Base-by-base conservation (phyloP, 1,284 basidiomycete species). In the Sporisorium reilianum region DNA sequence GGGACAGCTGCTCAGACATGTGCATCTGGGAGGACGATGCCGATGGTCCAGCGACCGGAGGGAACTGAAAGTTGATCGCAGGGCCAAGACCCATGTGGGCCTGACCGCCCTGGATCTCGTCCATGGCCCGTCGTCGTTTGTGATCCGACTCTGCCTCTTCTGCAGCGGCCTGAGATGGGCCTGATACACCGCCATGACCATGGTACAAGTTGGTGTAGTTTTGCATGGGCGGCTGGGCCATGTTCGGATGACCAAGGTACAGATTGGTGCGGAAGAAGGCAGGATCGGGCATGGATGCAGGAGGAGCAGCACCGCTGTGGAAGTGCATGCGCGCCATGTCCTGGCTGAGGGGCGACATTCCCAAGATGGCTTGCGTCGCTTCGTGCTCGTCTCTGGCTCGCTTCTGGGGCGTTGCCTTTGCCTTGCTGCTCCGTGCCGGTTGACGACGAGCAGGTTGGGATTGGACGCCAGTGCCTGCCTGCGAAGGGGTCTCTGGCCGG, bases 251-350 rank as follows among this genome's bases (percentile, higher is more conserved):
- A 3, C 49, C 32, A 9, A 52, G 30, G 45, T 48, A 61, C n/a
- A 70, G 32, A 44, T 38, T 34, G 20, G 56, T 32, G n/a, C 57
- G 49, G 45, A 70, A 64, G 30, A 70, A 57, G 16, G 40, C 54
- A 22, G 57, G 18, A 5, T 53, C 45, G 18, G 53, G 44, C 49
- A 70, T 44, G 20, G 25, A 14, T 8, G 28, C 46, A 26, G 54
- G 9, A n/a, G 48, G 23, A 10, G 23, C 50, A 10, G 23, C 50
- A n/a, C 23, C 36, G 30, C 20, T 42, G 32, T 61, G 42, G 28
- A 75, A 75, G 23, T 70, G 66, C 72, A 75, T 70, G 36, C 62
- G 50, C 18, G 63, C 66, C 55, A 75, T 55, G 44, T 75, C 66
- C 23, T 63, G 48, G 48, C 64, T 65, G 22, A 75, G 59, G 3